phyloP scores from a whole-genome alignment of 768 basidiomycete genomes.

The Dictyophora rubrovolvata region DNA sequence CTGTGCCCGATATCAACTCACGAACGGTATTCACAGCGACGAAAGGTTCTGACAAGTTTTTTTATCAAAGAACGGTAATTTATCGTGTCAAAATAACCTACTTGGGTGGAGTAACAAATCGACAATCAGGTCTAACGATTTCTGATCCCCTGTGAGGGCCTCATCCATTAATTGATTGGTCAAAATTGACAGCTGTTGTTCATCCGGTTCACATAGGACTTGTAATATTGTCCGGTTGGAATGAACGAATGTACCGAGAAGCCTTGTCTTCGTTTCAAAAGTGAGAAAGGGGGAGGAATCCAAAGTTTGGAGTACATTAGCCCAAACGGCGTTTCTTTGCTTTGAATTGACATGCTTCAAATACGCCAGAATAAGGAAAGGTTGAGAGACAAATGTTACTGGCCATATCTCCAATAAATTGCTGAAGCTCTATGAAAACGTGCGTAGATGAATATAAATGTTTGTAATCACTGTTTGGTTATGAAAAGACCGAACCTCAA shows the following conservation, averaged over 20 bases:
- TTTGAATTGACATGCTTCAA: constrained; percentile 28
- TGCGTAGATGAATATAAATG: no score
- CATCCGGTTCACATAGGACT: constrained; percentile 33
- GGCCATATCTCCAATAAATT: constrained; percentile 26
- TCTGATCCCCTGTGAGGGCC: constrained; percentile 21
- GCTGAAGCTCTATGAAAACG: constrained; percentile 34
- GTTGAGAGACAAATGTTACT: constrained; percentile 31
- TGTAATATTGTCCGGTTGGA: constrained; percentile 33
- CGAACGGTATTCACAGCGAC: not conserved
- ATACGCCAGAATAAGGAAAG: constrained; percentile 41
- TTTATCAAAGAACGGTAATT: not conserved
- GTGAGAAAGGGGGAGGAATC: constrained; percentile 8
- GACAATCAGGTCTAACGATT: constrained; percentile 21
- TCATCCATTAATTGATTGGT: constrained; percentile 31
- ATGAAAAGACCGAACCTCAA: constrained; percentile 29
- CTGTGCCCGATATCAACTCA: not conserved
- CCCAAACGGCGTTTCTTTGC: constrained; percentile 33
- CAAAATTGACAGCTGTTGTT: constrained; percentile 35
- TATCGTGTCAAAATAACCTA: constrained; percentile 18
- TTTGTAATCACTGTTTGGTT: not conserved
- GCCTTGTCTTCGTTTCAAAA: constrained; percentile 16
- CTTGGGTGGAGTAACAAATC: constrained; percentile 34
- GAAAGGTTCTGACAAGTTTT: constrained; percentile 2
- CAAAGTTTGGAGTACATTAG: constrained; percentile 34
- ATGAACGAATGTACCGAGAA: constrained; percentile 32